Evolutionary conservation across 805 yeast species (phyloP), one percentile per base, ranked within the genome.

Genomic region (Saturnispora quitensis): DNA sequence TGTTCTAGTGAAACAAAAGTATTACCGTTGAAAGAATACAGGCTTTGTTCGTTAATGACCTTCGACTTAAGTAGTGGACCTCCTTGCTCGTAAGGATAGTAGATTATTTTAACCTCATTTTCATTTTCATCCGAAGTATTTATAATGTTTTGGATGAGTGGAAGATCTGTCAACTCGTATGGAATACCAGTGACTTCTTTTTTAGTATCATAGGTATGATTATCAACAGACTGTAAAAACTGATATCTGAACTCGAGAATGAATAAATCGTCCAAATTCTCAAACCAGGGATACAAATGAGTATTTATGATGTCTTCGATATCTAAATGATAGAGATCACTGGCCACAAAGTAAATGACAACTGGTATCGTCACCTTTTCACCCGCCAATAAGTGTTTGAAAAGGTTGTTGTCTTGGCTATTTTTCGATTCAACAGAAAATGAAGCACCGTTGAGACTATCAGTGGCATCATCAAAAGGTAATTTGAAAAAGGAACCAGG

Each of bases 31-130:
- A 47, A 27, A 1, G 62, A 51, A 43, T 60, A 61, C 3, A 60
- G 31, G 4, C 36, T 31, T 10, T 47, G 46, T 5, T 48, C 54
- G 40, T 60, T 61, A 22, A 62, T 54, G 2, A 22, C 38, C 36
- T 55, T 56, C 12, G 53, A 36, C 12, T 51, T 33, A 10, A 65
- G 50, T 2, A 18, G 25, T 9, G 58, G 61, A 20, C 57, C 60
- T 18, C 58, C 63, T 28, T 58, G 51, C 1, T 53, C 56, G 35
- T 58, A 58, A 8, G 70, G 69, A 47, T 60, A 65, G 43, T 55
- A 60, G 1, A 61, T 40, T 15, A 63, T 48, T 40, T 57, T 50
- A 6, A 60, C 10, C 3, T 24, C 34, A 15, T 48, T 20, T 2
- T 51, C 45, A 18, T 24, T 34, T 18, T 4, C 12, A 12, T 28